Conservation (phyloP, 345 rosid species). For the Adansonia digitata region DNA sequence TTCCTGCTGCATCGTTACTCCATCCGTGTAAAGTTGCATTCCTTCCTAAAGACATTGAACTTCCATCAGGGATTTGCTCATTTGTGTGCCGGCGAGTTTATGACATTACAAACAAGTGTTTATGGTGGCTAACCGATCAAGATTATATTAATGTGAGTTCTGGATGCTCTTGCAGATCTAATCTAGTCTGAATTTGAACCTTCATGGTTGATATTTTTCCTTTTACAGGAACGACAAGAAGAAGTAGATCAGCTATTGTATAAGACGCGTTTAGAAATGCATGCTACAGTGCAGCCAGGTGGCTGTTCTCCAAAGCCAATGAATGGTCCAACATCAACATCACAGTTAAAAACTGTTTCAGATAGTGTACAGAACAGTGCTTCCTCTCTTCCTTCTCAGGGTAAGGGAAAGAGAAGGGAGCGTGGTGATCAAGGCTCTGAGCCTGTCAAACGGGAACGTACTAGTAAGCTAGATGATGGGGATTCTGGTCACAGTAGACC, state of each 20-base stretch:
- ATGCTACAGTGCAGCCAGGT: slow-evolving; percentile 66
- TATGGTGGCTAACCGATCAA: slow-evolving; percentile 97
- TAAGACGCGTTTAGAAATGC: slow-evolving; percentile 70
- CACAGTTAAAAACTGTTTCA: slow-evolving; percentile 62
- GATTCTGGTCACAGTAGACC: slow-evolving; percentile 46
- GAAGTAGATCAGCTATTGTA: slow-evolving; percentile 69
- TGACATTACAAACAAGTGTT: slow-evolving; percentile 57
- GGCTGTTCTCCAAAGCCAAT: slow-evolving; percentile 73
- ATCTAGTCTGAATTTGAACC: background rate
- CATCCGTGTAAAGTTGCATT: slow-evolving; percentile 97
- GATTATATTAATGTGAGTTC: slow-evolving; percentile 73
- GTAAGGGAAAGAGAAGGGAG: slow-evolving; percentile 89
- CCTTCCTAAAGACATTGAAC: slow-evolving; percentile 70
- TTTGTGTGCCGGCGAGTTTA: too few species aligned
- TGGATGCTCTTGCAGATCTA: background rate
- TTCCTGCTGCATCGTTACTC: slow-evolving; percentile 75
- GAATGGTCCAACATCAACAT: slow-evolving; percentile 70
- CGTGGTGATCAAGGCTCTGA: slow-evolving; percentile 71
- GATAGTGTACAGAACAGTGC: slow-evolving; percentile 58
- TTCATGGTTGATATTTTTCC: slow-evolving; percentile 2
- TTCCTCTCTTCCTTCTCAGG: slow-evolving; percentile 59
- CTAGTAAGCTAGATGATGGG: slow-evolving; percentile 50
- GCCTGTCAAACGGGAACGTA: slow-evolving; percentile 61
- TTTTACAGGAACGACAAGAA: slow-evolving; percentile 53
- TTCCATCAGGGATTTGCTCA: slow-evolving; percentile 71